phyloP scores from a whole-genome alignment of 139 green algal species.

The Chlorella sp. region DNA sequence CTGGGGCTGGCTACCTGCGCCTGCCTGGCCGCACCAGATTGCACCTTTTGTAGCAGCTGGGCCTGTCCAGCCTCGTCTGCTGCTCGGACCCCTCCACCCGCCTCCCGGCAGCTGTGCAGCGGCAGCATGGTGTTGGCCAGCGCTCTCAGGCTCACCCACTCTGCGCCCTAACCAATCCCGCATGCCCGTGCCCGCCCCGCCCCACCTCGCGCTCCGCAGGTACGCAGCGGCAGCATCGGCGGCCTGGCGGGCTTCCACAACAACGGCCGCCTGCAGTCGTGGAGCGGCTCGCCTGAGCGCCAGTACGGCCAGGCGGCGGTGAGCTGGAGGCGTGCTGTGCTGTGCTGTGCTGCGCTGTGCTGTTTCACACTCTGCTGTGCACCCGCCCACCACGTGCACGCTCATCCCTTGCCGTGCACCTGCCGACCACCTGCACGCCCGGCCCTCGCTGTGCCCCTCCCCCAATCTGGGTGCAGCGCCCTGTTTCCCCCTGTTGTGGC shows the following conservation, averaged over 20 bases:
- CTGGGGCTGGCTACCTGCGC: not conserved
- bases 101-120: not conserved
- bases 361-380: no score
- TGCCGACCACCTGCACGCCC: no score
- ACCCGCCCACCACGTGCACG: no score
- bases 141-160: not conserved
- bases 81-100: not conserved
- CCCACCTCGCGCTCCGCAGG: not conserved
- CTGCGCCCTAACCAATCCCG: not conserved
- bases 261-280: slow-evolving; percentile 36
- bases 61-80: not conserved
- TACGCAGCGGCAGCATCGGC: slow-evolving; percentile 20
- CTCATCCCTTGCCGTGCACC: no score
- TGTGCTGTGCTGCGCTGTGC: no score
- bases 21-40: no score
- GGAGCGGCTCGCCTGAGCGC: slow-evolving; percentile 18
- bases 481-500: no score
- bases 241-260: slow-evolving; percentile 16
- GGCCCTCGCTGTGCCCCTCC: no score
- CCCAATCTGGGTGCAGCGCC: no score
- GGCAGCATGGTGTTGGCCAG: not conserved
- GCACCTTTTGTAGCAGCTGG: no score
- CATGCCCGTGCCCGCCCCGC: not conserved
- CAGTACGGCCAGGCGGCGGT: slow-evolving; percentile 19
- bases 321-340: no score